Evolutionary conservation across 1,139 yeast genomes (phyloP).

Genomic region (Kluyveromyces marxianus): DNA sequence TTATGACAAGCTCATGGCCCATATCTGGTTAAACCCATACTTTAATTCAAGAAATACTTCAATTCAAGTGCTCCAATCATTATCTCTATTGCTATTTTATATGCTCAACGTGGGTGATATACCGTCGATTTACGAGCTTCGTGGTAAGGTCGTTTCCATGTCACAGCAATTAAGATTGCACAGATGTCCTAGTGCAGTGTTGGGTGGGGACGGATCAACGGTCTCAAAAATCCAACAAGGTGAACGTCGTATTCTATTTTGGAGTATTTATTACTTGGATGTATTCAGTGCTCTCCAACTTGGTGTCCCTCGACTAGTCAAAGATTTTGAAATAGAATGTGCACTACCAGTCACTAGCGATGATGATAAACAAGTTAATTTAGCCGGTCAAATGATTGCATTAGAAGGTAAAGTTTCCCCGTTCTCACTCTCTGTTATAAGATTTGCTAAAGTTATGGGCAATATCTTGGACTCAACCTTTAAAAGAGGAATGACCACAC

Average conservation of each 20-base stretch:
- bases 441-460: slow-evolving; percentile 69
- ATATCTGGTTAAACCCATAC: slow-evolving; percentile 35
- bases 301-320: slow-evolving; percentile 75
- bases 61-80: slow-evolving; percentile 61
- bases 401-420: slow-evolving; percentile 64
- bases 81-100: slow-evolving; percentile 62
- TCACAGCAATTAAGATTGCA: slow-evolving; percentile 81
- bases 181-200: slow-evolving; percentile 80
- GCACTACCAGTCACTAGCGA: slow-evolving; percentile 70
- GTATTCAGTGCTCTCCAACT: slow-evolving; percentile 65
- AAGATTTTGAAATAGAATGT: slow-evolving; percentile 79
- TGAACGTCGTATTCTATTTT: slow-evolving; percentile 71
- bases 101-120: slow-evolving; percentile 69
- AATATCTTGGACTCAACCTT: slow-evolving; percentile 61
- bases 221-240: slow-evolving; percentile 64
- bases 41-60: slow-evolving; percentile 52
- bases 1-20: slow-evolving; percentile 45
- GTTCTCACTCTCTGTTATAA: slow-evolving; percentile 55
- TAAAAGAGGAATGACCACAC: slow-evolving; percentile 41
- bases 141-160: slow-evolving; percentile 75
- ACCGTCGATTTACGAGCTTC: slow-evolving; percentile 62
- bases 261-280: slow-evolving; percentile 79
- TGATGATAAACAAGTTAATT: slow-evolving; percentile 42
- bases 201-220: slow-evolving; percentile 48
- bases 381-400: slow-evolving; percentile 19